A percentile compares a stretch with the other conserved stretches of the same genome.
These are phyloP conservation scores for Euphrasia confusa DNA, from an alignment of 257 asterid species.

Conservation along the genomic window DNA sequence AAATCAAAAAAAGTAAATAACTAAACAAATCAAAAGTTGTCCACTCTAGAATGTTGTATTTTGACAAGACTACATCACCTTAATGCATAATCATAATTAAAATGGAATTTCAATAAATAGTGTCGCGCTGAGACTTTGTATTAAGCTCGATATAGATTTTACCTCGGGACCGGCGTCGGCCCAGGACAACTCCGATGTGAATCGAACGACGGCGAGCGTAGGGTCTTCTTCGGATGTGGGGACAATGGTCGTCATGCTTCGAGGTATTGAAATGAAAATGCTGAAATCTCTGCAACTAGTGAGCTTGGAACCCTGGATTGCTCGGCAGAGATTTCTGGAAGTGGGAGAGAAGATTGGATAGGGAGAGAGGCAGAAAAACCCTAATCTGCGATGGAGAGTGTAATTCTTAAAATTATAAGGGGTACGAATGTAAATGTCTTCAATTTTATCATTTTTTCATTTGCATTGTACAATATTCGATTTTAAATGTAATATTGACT, in stretches of 20 bases:
- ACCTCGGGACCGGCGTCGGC: conserved; percentile 94
- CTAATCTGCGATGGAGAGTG: no score
- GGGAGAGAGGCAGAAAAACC: conserved; percentile 7
- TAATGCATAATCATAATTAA: background rate
- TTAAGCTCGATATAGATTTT: background rate
- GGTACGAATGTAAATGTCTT: no score
- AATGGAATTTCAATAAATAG: background rate
- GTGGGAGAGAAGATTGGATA: background rate
- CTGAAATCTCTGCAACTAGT: conserved; percentile 18
- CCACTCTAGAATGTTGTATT: background rate
- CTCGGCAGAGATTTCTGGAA: conserved; percentile 32
- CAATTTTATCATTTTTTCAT: no score
- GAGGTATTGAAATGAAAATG: background rate
- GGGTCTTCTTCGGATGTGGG: conserved; percentile 96
- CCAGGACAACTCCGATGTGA: conserved; percentile 83
- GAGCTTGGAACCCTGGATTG: conserved; percentile 4
- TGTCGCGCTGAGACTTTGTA: background rate
- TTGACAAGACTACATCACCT: background rate
- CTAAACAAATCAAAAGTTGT: no score
- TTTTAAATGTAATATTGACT: no score
- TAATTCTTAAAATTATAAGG: no score
- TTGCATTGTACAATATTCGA: no score
- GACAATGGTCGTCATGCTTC: conserved; percentile 69
- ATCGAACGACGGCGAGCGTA: conserved; percentile 67
- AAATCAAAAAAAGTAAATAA: no score